Conservation (phyloP, 2,329 filamentous ascomycete genomes). For the Trichoderma lentiforme region DNA sequence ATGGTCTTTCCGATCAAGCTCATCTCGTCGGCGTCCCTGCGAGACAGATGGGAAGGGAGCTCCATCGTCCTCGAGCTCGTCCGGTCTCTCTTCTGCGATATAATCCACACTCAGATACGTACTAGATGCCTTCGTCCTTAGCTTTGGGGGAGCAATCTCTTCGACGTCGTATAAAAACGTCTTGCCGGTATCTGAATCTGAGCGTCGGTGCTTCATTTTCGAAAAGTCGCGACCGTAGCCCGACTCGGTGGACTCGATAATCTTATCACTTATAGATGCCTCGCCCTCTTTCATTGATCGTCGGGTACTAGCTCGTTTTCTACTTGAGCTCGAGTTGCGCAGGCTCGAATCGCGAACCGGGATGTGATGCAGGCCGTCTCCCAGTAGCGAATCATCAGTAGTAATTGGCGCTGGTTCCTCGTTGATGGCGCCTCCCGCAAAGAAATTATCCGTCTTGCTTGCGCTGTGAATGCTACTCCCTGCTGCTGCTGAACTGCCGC, state of each 20-base stretch:
- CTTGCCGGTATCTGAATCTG: conserved; percentile 16
- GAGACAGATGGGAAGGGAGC: conserved; percentile 68
- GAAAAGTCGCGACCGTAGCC: conserved; percentile 21
- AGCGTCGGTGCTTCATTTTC: conserved; percentile 22
- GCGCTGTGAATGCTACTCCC: conserved; percentile 35
- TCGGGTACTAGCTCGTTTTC: conserved; percentile 51
- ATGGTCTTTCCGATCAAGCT: conserved; percentile 44
- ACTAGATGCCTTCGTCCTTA: conserved; percentile 23
- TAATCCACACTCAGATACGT: conserved; percentile 33
- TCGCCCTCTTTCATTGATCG: conserved; percentile 49
- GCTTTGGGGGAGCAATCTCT: conserved; percentile 24
- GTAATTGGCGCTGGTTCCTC: conserved; percentile 46
- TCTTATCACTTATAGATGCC: conserved; percentile 34
- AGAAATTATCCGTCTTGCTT: conserved; percentile 44
- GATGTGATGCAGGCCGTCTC: conserved; percentile 51
- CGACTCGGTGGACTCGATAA: conserved; percentile 43
- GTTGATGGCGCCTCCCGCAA: conserved; percentile 52
- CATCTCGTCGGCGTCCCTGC: conserved; percentile 54
- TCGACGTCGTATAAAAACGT: conserved; percentile 15
- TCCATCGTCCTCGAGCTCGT: conserved; percentile 52
- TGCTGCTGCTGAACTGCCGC: conserved; percentile 33
- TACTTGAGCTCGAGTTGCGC: conserved; percentile 51
- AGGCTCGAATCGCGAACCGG: conserved; percentile 67
- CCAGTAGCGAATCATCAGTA: conserved; percentile 23
- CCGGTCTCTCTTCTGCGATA: conserved; percentile 23